These are phyloP conservation scores for Madurella mycetomatis DNA, from an alignment of 2,329 filamentous ascomycete genomes.

Conservation along the genomic window DNA sequence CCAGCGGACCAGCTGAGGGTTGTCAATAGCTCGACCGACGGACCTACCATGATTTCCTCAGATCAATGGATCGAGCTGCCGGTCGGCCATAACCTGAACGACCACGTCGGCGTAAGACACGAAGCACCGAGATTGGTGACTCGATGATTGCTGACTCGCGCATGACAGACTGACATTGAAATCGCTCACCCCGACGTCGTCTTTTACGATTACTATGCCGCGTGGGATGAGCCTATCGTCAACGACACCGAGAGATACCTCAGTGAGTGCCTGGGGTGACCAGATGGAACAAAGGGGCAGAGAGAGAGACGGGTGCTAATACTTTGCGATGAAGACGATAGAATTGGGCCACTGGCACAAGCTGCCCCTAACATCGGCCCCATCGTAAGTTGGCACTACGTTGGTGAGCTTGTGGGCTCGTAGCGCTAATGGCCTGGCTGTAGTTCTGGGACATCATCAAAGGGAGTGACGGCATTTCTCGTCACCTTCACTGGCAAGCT, in stretches of 20 bases:
- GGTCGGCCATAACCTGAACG: conserved; percentile 55
- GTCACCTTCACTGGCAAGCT: conserved; percentile 60
- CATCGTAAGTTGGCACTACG: conserved; percentile 13
- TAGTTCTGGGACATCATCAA: conserved; percentile 52
- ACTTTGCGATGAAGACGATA: conserved; percentile 8
- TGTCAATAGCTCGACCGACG: conserved; percentile 47
- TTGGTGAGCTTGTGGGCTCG: not conserved
- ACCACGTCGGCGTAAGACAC: conserved; percentile 36
- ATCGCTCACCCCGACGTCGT: conserved; percentile 42
- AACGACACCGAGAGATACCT: conserved; percentile 43
- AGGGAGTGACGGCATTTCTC: conserved; percentile 53
- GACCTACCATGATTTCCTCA: conserved; percentile 46
- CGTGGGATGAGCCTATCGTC: conserved; percentile 47
- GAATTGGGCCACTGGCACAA: conserved; percentile 22
- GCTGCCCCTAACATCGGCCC: conserved; percentile 24
- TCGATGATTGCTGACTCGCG: not conserved
- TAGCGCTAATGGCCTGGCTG: not conserved
- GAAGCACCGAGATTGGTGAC: not conserved
- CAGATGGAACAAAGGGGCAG: not conserved
- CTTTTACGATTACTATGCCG: conserved; percentile 63
- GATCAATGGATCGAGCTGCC: conserved; percentile 54
- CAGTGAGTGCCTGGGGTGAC: conserved; percentile 23
- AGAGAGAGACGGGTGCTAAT: not conserved
- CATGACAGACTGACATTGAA: conserved; percentile 40
- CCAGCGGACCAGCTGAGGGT: conserved; percentile 55